Conservation (phyloP, 768 basidiomycete genomes). For the Coprinopsis cinerea region DNA sequence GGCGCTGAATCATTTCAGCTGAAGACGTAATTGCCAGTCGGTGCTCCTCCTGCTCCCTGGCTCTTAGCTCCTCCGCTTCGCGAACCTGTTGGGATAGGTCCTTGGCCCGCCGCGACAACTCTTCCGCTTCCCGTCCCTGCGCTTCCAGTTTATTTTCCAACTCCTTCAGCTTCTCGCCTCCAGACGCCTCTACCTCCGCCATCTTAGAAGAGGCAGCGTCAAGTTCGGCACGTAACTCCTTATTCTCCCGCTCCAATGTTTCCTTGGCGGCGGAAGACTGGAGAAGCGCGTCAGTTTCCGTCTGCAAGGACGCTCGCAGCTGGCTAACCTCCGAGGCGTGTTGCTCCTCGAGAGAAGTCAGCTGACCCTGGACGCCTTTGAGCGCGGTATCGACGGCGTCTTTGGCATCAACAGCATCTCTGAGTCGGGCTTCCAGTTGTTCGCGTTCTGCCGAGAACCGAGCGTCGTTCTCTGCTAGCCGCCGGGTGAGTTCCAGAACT, state of each 20-base stretch:
- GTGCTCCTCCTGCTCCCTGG: neutral
- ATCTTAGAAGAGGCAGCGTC: neutral
- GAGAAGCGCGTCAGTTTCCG: neutral
- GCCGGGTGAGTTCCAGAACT: neutral
- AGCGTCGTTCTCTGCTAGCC: conserved; percentile 2
- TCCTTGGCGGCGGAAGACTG: conserved; percentile 1
- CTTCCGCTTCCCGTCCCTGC: neutral
- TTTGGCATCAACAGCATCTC: neutral
- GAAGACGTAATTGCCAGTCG: neutral
- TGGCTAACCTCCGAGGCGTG: conserved; percentile 1
- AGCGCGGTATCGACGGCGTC: neutral
- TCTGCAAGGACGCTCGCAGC: neutral
- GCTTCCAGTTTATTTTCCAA: neutral
- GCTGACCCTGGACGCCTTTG: neutral
- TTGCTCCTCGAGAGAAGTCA: neutral
- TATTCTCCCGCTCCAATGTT: neutral
- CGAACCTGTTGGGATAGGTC: conserved; percentile 1
- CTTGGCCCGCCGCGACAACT: neutral
- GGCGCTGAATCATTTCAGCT: neutral
- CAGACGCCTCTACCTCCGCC: neutral
- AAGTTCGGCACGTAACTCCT: conserved; percentile 1
- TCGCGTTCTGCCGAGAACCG: neutral
- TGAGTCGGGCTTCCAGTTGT: neutral
- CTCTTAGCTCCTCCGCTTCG: neutral
- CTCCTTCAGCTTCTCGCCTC: neutral